Percentiles rank a stretch among this genome's conserved stretches.
Evolutionary conservation across 2,329 filamentous ascomycete species (phyloP).

Genomic region (Venturia carpophila): DNA sequence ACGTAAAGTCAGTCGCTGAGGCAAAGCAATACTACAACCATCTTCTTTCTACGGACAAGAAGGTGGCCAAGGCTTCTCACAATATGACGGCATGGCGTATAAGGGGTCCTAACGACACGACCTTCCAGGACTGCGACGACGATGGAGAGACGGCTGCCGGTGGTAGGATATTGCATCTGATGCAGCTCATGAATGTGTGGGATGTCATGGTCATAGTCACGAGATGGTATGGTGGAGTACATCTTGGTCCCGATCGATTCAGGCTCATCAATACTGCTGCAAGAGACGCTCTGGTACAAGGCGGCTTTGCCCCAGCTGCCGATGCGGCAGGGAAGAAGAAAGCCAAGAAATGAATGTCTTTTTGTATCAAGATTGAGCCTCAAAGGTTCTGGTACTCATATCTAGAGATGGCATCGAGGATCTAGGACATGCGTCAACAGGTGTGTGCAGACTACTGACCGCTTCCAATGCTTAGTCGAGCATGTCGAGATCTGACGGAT

Average conservation of each 20-base stretch:
- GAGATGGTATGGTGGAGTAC: constrained; percentile 89
- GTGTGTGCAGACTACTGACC: background rate
- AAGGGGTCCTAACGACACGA: constrained; percentile 46
- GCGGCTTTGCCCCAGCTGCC: constrained; percentile 56
- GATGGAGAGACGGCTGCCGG: constrained; percentile 94
- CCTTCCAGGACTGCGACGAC: constrained; percentile 87
- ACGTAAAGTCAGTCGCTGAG: constrained; percentile 60
- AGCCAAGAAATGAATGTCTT: constrained; percentile 8
- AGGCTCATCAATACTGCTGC: constrained; percentile 81
- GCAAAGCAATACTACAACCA: constrained; percentile 65
- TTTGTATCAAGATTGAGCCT: background rate
- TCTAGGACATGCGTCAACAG: background rate
- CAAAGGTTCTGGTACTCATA: background rate
- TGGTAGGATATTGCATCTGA: constrained; percentile 72
- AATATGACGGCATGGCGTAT: constrained; percentile 96
- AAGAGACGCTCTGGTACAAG: constrained; percentile 73
- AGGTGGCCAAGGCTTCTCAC: constrained; percentile 78
- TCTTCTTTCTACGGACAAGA: constrained; percentile 74
- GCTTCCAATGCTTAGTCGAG: background rate
- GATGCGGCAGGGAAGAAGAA: constrained; percentile 24
- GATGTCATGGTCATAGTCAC: constrained; percentile 87
- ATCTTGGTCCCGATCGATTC: constrained; percentile 82
- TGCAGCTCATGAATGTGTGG: constrained; percentile 95
- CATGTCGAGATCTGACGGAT: background rate
- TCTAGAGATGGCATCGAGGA: background rate